Percentiles rank a stretch among this genome's conserved stretches.
These are phyloP conservation scores for Ramularia collo-cygni DNA, from an alignment of 2,329 filamentous ascomycete species.

Conservation along the genomic window DNA sequence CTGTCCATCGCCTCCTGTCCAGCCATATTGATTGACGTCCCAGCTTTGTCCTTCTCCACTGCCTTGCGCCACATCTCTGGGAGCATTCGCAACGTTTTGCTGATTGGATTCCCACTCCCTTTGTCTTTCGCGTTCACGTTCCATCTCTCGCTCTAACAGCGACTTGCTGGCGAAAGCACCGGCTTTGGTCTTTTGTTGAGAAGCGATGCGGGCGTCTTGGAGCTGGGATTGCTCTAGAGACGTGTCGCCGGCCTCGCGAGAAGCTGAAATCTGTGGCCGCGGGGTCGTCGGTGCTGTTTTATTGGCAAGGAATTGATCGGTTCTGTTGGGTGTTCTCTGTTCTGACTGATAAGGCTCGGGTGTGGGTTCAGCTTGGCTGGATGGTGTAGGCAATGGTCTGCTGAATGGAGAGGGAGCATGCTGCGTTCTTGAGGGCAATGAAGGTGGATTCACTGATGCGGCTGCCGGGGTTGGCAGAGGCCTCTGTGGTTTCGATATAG, in stretches of 20 bases:
- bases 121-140: slow-evolving; percentile 68
- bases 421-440: slow-evolving; percentile 40
- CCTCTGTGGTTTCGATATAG: slow-evolving; percentile 13
- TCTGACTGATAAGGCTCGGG: slow-evolving; percentile 18
- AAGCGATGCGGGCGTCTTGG: slow-evolving; percentile 52
- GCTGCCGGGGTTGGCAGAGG: slow-evolving; percentile 17
- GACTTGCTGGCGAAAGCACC: slow-evolving; percentile 61
- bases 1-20: slow-evolving; percentile 67
- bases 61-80: slow-evolving; percentile 51
- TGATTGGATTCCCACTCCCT: slow-evolving; percentile 75
- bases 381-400: slow-evolving; percentile 24
- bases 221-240: slow-evolving; percentile 47
- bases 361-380: slow-evolving; percentile 10
- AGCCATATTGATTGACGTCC: slow-evolving; percentile 73
- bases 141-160: slow-evolving; percentile 72
- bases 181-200: slow-evolving; percentile 56
- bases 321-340: slow-evolving; percentile 39
- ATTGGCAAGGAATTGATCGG: slow-evolving; percentile 51
- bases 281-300: slow-evolving; percentile 46
- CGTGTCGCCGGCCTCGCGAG: slow-evolving; percentile 44
- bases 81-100: slow-evolving; percentile 53
- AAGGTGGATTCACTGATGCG: slow-evolving; percentile 24
- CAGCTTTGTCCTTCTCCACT: slow-evolving; percentile 63
- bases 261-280: slow-evolving; percentile 29
- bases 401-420: slow-evolving; percentile 38